A percentile compares a stretch with the other conserved stretches of the same genome.
Evolutionary conservation across 2,329 filamentous ascomycete genomes (phyloP).

Genomic region (Penicillium concentricum): DNA sequence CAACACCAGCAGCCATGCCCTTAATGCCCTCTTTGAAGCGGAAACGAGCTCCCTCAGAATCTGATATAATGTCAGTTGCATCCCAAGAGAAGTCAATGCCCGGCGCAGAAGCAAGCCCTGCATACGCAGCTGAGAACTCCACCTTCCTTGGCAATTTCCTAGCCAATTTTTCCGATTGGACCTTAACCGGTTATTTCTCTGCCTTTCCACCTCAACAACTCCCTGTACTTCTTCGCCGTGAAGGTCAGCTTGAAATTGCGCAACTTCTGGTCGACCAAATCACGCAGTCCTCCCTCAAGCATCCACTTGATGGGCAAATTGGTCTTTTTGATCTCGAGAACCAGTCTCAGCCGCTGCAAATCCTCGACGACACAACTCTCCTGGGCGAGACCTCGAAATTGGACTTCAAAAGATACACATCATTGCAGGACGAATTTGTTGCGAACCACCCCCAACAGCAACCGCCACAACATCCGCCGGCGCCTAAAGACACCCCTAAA

Average conservation of each 20-base stretch:
- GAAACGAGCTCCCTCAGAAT: constrained; percentile 36
- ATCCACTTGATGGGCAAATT: constrained; percentile 30
- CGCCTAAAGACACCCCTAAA: constrained; percentile 29
- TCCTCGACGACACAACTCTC: constrained; percentile 30
- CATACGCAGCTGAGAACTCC: constrained; percentile 30
- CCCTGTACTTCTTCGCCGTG: constrained; percentile 35
- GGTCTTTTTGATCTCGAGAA: constrained; percentile 30
- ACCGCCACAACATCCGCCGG: background rate
- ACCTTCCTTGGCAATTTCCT: constrained; percentile 41
- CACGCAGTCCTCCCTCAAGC: constrained; percentile 45
- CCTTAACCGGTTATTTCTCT: constrained; percentile 41
- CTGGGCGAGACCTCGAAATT: constrained; percentile 33
- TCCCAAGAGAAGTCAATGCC: constrained; percentile 28
- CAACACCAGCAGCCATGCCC: constrained; percentile 19
- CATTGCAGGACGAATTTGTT: constrained; percentile 30
- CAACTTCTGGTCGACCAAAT: constrained; percentile 45
- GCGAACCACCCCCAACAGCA: constrained; percentile 19
- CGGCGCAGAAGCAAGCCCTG: constrained; percentile 17
- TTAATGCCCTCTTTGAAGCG: constrained; percentile 30
- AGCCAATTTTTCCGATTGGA: constrained; percentile 41
- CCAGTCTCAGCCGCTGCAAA: constrained; percentile 24
- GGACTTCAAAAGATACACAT: constrained; percentile 38
- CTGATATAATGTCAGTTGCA: constrained; percentile 29
- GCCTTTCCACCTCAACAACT: constrained; percentile 31
- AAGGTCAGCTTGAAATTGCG: constrained; percentile 39